Percentiles rank a stretch among this genome's conserved stretches.
Evolutionary conservation across 345 rosid genomes (phyloP).

Genomic region (Salix dunnii): DNA sequence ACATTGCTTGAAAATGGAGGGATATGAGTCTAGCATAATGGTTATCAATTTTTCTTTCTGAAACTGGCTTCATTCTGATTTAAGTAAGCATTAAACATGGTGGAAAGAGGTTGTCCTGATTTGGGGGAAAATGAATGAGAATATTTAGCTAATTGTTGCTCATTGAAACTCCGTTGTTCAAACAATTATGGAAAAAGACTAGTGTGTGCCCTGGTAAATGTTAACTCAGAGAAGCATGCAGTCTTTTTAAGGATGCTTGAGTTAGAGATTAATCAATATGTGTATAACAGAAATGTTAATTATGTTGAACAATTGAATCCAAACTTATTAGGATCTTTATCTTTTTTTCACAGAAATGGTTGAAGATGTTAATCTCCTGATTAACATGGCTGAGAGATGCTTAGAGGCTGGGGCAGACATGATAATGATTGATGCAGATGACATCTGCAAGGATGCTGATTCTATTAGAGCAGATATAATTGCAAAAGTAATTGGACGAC

Average conservation of each 20-base stretch:
- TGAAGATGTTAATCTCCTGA: conserved; percentile 79
- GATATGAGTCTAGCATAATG: neutral
- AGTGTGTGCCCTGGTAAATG: neutral
- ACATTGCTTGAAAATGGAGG: neutral
- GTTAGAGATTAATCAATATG: neutral
- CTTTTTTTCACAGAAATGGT: conserved; percentile 47
- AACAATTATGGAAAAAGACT: neutral
- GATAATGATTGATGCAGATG: conserved; percentile 93
- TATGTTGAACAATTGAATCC: neutral
- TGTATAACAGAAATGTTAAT: neutral
- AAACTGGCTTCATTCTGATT: neutral
- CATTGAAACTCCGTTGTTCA: neutral
- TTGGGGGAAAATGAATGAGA: neutral
- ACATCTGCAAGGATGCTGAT: conserved; percentile 64
- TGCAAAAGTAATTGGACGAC: conserved; percentile 74
- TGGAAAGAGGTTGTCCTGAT: neutral
- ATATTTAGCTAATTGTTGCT: neutral
- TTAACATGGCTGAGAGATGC: conserved; percentile 93
- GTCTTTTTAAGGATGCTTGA: neutral
- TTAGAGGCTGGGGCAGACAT: conserved; percentile 92
- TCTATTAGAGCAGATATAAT: conserved; percentile 69
- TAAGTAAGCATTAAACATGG: neutral
- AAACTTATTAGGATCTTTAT: neutral
- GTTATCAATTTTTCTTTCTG: neutral
- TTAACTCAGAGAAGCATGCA: neutral